These are phyloP conservation scores for Cardamine chenopodiifolia DNA, from an alignment of 345 rosid species.

Conservation along the genomic window DNA sequence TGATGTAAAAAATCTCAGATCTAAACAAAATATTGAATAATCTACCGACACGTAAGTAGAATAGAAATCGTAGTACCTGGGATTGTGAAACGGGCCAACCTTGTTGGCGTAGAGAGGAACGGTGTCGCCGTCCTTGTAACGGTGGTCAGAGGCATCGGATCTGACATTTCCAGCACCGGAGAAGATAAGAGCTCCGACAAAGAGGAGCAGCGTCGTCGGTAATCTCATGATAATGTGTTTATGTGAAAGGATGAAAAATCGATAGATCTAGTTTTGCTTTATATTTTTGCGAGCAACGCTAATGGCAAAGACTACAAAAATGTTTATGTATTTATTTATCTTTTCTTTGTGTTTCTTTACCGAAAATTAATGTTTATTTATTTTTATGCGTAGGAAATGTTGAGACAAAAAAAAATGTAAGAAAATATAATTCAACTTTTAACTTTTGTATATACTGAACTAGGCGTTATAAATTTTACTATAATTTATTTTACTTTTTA, in stretches of 20 bases:
- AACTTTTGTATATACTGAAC: too few relatives aligned
- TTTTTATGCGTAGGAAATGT: too few relatives aligned
- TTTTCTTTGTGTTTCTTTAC: not conserved
- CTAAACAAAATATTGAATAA: not conserved
- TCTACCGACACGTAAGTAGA: constrained; percentile 19
- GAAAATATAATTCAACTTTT: not conserved
- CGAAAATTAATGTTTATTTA: too few relatives aligned
- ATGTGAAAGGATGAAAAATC: not conserved
- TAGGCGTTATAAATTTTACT: too few relatives aligned
- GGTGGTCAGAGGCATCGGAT: constrained; percentile 74
- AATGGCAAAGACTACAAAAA: not conserved
- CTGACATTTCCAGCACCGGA: constrained; percentile 46
- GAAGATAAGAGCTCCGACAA: constrained; percentile 46
- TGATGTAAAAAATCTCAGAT: constrained; percentile 26
- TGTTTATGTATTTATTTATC: not conserved
- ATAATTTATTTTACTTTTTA: too few relatives aligned
- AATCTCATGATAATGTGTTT: constrained; percentile 31
- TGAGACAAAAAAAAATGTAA: not conserved
- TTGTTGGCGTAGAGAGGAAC: constrained; percentile 84
- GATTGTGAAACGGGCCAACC: constrained; percentile 84
- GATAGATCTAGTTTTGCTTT: constrained; percentile 41
- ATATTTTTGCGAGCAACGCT: constrained; percentile 24
- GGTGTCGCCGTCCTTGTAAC: constrained; percentile 61
- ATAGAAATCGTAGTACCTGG: constrained; percentile 48
- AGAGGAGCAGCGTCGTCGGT: constrained; percentile 41